Percentiles rank a stretch among this genome's conserved stretches.
phyloP scores from a whole-genome alignment of 352 stramenopile species.

The Globisporangium mamillatum region DNA sequence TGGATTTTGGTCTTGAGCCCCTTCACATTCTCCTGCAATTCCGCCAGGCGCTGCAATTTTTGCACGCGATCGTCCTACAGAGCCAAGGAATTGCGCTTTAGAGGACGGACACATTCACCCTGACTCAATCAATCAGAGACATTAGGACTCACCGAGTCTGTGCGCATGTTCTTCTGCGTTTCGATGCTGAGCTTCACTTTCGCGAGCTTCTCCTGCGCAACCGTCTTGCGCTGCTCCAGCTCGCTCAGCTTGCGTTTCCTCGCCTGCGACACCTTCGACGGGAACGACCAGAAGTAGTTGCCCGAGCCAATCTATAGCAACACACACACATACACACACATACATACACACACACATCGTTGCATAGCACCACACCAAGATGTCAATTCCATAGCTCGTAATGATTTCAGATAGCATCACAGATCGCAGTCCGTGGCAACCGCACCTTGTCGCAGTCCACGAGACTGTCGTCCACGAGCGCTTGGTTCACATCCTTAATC shows the following conservation, averaged over 20 bases:
- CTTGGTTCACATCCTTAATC: constrained; percentile 88
- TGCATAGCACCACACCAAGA: too few species aligned
- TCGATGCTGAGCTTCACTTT: constrained; percentile 51
- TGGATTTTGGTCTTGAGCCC: constrained; percentile 53
- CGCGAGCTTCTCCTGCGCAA: constrained; percentile 35
- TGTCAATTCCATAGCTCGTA: too few species aligned
- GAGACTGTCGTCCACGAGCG: constrained; percentile 75
- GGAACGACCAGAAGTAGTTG: constrained; percentile 90
- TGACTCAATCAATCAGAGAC: too few species aligned
- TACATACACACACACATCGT: neutral
- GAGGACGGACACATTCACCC: too few species aligned
- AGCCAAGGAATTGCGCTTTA: too few species aligned
- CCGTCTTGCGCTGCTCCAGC: constrained; percentile 49
- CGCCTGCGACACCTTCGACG: constrained; percentile 77
- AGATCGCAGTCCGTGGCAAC: neutral
- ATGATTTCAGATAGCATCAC: too few species aligned
- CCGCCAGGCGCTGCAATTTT: constrained; percentile 52
- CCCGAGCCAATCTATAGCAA: constrained; percentile 59
- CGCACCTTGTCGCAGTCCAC: constrained; percentile 81
- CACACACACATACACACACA: neutral
- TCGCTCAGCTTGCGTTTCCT: constrained; percentile 74
- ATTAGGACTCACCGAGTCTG: constrained; percentile 43
- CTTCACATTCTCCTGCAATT: constrained; percentile 51
- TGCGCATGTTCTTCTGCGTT: constrained; percentile 44
- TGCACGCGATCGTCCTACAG: constrained; percentile 56